Evolutionary conservation across 78 protist species (phyloP), one percentile per base, ranked within the genome.

Genomic region (Corallochytrium limacisporum): DNA sequence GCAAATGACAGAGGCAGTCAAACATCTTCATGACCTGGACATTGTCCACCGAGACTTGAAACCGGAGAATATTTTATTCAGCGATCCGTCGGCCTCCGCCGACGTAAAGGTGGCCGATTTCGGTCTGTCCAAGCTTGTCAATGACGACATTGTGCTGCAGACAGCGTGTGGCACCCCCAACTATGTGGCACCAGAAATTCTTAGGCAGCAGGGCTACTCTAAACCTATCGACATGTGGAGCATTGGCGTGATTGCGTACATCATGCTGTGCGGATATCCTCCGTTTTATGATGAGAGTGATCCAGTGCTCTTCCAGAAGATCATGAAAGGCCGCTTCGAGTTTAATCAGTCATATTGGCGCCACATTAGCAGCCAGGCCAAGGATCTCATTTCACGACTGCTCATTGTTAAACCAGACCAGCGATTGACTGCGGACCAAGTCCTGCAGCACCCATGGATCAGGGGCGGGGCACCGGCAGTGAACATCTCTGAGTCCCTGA

Each of bases 341-440:
- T 84, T 86, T 72, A 90, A 86, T 6, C 84, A 81, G 50, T 84
- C 89, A 1, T 80, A 82, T 43, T 90, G 95, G 91, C 31, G 29
- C 26, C 78, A 46, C 47, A 63, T 86, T 24, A 57, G 18, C 35
- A 8, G 8, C 63, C 35, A 15, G 13, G 82, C 82, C 56, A 70
- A 65, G 75, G 72, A 72, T 9, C 68, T 79, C 49, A 46, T 80
- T 37, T 2, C 26, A 26, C 13, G 16, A 28, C 57, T 79, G 31
- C 73, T 79, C 12, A 60, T 43, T 4, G 79, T 79, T 16, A 56
- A 72, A 20, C 65, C 71, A 8, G 46, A 3, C 16, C 4, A 1
- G n/a, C 65, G 85, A 7, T 9, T 56, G 26, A 72, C 74, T 2
- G 75, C 75, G 28, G 69, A n/a, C 20, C 76, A 65, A 32, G 71